Base-by-base conservation (phyloP, 2,329 filamentous ascomycete species). In the Arthrobotrys musiformis region DNA sequence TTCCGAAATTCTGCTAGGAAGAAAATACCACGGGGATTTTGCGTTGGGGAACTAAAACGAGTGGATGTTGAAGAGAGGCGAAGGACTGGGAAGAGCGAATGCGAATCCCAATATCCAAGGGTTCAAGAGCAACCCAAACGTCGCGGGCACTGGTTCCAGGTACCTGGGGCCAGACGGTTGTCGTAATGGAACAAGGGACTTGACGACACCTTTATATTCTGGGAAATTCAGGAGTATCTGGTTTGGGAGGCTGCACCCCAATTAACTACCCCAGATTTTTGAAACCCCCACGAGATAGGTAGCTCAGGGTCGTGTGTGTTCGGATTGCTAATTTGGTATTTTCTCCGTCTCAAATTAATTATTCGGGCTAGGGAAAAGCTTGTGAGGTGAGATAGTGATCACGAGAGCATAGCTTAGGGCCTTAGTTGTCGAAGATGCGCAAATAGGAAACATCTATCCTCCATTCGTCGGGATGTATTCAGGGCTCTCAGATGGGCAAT, bases 201-300 rank as follows among this genome's bases (percentile, higher is more conserved):
- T 60, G 50, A 64, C 48, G 72, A 58, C 37, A 50, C 35, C 64
- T 76, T 76, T 76, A 76, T 76, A 76, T 48, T 58, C 35, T 17
- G 28, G 22, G 17, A 44, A 37, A 40, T 62, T 56, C 30, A 35
- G 22, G 63, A 30, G 48, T 40, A 15, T 13, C 26, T 28, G 28
- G 17, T 40, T n/a, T 37, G 6, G 44, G 44, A 52, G 11, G 33
- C 63, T 46, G 62, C 62, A 69, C 44, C 35, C 46, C 70, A 28
- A 35, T 42, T 44, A 60, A 62, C 66, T 77, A 66, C 73, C 73
- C 73, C 73, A 66, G 73, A 70, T 77, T 77, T n/a, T 56, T 46
- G 63, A 40, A 30, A 58, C 73, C 73, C 73, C 73, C 66, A 70
- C 60, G 66, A 64, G 40, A 70, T 44, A 67, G 73, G 40, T 42